phyloP scores from a whole-genome alignment of 176 grass and related monocot genomes.

The Tuctoria greenei region DNA sequence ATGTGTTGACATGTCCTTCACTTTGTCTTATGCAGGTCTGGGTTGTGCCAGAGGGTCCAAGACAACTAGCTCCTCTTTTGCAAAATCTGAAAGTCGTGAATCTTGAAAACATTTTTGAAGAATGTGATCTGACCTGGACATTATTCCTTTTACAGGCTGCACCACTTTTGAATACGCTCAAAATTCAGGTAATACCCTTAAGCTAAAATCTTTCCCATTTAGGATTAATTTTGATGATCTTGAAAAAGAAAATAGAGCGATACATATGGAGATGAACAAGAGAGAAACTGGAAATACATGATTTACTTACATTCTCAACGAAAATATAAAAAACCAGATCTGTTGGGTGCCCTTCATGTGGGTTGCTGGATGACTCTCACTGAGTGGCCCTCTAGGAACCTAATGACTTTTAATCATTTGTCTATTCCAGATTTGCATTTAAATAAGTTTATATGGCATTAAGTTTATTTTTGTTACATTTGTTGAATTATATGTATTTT shows the following conservation, averaged over 20 bases:
- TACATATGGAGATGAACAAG: no score
- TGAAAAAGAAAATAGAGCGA: no score
- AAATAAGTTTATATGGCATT: neutral
- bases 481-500: neutral
- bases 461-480: neutral
- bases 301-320: no score
- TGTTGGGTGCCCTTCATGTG: no score
- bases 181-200: neutral
- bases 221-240: no score
- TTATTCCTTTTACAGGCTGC: neutral
- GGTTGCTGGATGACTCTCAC: no score
- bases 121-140: conserved; percentile 3
- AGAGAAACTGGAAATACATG: no score
- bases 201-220: neutral
- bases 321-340: no score
- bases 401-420: no score
- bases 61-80: neutral
- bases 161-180: no score
- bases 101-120: neutral
- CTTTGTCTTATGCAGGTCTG: neutral
- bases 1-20: neutral
- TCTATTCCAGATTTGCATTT: neutral
- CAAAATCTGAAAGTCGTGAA: neutral
- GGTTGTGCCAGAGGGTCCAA: neutral
- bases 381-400: no score